Base-by-base conservation (phyloP, 371 early-diverging fungal genomes). In the Mucor irregularis region DNA sequence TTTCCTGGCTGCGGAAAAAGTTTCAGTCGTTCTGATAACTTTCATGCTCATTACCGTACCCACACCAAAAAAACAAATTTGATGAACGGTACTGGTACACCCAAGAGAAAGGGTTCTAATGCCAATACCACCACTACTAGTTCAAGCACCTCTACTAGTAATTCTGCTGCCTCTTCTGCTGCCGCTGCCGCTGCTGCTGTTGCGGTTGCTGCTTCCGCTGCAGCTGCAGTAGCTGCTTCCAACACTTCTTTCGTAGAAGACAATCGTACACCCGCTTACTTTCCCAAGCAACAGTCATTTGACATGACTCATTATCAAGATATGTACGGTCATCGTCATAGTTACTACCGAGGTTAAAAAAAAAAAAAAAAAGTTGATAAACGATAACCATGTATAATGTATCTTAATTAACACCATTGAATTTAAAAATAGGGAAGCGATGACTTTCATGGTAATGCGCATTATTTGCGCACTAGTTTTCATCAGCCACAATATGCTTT, bases 1-100 rank as follows among this genome's bases (percentile, higher is more conserved):
- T 79, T 78, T 26, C 74, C 74, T 28, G 82, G 81, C 7, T 91
- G 91, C 58, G 79, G 82, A 19, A 87, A 87, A 60, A 73, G 81
- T 4, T 91, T 91, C 54, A 84, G 89, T 51, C 82, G 91, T 25
- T 88, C 88, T 7, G 91, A 91, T 58, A 89, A 91, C 61, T 84
- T 81, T 48, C 78, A 81, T 48, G 82, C 85, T 16, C 85, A 84
- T 54, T 70, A 76, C 31, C 68, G 82, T 24, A 82, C 85, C 5
- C 85, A 84, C 37, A 74, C 63, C 21, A 79, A 71, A 39, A 77
- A 77, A 28, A 31, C 30, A 11, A 45, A 35, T 37, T 22, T 61
- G 29, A 31, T 38, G 14, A 53, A 60, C 16, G 26, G 28, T 5
- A 29, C 44, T 24, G 43, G 43, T 0, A 11, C 34, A 9, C 14